Evolutionary conservation across 805 yeast species (phyloP), one percentile per base, ranked within the genome.

Genomic region (Saturnispora gosingensis): DNA sequence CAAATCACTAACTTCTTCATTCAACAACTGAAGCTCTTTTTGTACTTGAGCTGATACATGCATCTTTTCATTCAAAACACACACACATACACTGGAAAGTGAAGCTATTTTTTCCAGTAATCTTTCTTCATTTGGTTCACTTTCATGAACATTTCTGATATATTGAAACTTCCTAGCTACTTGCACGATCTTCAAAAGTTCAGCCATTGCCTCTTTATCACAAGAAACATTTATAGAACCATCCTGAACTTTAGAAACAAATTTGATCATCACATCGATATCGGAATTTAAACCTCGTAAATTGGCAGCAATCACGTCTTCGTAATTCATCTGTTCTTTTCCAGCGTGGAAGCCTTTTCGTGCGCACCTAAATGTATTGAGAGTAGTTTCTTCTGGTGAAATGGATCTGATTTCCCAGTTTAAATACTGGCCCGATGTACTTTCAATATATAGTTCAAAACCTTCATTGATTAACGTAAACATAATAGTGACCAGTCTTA

Each of bases 111-210:
- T 22, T 15, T 48, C 45, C 13, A 54, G 20, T n/a, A 49, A 43
- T 2, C 24, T 36, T n/a, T 32, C 27, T 6, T 32, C 15, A 22
- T 25, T 15, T 16, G 36, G 20, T 7, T 40, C 30, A 9, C 18
- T 16, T 42, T 34, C 40, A 9, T 39, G 22, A 3, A 42, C 30
- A 8, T 39, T 18, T 13, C 4, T 45, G 27, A 24, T 45, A 35
- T 18, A 47, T 9, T 11, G 46, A 34, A 13, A 22, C 15, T 43
- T 40, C 7, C 43, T 48, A 22, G 57, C 56, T 15, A 61, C 24
- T 11, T 52, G 45, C 7, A 50, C 43, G 10, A 60, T 53, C 9
- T 54, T 45, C 24, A 50, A 47, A 7, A 62, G 34, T n/a, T 55
- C 34, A 2, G 48, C 45, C 22, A 51, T 53, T 15, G 32, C 18